phyloP scores from a whole-genome alignment of 768 basidiomycete genomes.

The Boletus sp. region DNA sequence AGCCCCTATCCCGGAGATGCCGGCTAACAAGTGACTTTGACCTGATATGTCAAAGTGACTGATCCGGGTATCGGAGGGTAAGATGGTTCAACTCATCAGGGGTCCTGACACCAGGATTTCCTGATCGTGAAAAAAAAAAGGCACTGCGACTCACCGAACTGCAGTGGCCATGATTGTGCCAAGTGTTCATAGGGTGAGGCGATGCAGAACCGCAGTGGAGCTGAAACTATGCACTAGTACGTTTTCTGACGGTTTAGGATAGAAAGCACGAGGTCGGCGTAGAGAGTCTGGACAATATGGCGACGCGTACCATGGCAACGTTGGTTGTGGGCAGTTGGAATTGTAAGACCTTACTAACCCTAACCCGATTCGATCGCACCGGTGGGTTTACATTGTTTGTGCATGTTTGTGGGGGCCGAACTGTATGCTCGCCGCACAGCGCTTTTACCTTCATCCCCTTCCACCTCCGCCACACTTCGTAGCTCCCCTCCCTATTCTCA shows the following conservation, averaged over 20 bases:
- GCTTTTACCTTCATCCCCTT: conserved; percentile 23
- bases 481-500: not conserved
- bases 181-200: not conserved
- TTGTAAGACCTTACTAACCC: conserved; percentile 9
- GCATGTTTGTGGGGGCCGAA: conserved; percentile 26
- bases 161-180: not conserved
- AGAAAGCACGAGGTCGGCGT: not conserved
- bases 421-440: conserved; percentile 24
- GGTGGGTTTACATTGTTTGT: conserved; percentile 15
- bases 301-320: conserved; percentile 12
- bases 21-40: conserved; percentile 10
- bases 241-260: not conserved
- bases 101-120: conserved; percentile 1
- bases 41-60: not conserved
- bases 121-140: not conserved
- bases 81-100: conserved; percentile 9
- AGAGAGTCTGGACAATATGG: too few species aligned
- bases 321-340: not conserved
- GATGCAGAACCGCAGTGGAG: conserved; percentile 1
- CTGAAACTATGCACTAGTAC: not conserved
- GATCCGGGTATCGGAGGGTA: not conserved
- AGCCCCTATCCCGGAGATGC: not conserved
- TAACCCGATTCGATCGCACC: conserved; percentile 12
- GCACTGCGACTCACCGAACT: not conserved
- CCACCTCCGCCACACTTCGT: conserved; percentile 12